Evolutionary conservation across 139 green algal genomes (phyloP).

Genomic region (Astrephomene gubernaculifera): DNA sequence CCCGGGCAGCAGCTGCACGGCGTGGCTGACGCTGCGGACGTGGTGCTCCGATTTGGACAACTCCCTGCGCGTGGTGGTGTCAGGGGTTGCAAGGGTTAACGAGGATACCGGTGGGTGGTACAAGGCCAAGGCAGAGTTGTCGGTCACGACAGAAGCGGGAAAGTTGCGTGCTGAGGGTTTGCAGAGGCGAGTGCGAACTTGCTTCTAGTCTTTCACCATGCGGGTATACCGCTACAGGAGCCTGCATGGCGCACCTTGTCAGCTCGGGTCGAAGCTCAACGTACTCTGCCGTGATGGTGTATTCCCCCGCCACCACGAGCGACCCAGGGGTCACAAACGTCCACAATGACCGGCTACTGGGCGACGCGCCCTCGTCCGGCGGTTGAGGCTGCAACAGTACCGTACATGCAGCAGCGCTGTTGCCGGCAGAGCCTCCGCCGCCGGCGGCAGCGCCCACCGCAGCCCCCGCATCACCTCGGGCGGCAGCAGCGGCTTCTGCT

Average conservation of each 20-base stretch:
- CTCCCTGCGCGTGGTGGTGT: neutral
- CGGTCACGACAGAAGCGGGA: no score
- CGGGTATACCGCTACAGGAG: no score
- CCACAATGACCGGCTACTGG: neutral
- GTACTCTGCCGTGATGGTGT: slow-evolving; percentile 63
- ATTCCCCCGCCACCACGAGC: slow-evolving; percentile 57
- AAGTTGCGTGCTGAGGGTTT: no score
- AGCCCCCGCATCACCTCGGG: neutral
- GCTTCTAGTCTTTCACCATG: no score
- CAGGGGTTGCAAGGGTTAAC: no score
- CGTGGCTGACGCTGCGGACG: slow-evolving; percentile 60
- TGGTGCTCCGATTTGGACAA: slow-evolving; percentile 37
- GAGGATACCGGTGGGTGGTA: no score
- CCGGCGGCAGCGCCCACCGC: neutral
- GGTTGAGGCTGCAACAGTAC: slow-evolving; percentile 13
- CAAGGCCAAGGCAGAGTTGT: no score
- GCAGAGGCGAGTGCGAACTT: no score
- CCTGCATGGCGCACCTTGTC: no score
- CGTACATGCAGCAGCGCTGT: slow-evolving; percentile 15
- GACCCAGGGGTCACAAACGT: slow-evolving; percentile 2
- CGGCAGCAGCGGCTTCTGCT: slow-evolving; percentile 20
- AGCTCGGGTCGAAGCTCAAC: slow-evolving; percentile 61
- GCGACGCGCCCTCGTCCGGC: slow-evolving; percentile 3
- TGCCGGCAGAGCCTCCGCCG: slow-evolving; percentile 5
- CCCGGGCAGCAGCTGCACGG: slow-evolving; percentile 56